These are phyloP conservation scores for Monosporascus ibericus DNA, from an alignment of 2,329 filamentous ascomycete species.

Conservation along the genomic window DNA sequence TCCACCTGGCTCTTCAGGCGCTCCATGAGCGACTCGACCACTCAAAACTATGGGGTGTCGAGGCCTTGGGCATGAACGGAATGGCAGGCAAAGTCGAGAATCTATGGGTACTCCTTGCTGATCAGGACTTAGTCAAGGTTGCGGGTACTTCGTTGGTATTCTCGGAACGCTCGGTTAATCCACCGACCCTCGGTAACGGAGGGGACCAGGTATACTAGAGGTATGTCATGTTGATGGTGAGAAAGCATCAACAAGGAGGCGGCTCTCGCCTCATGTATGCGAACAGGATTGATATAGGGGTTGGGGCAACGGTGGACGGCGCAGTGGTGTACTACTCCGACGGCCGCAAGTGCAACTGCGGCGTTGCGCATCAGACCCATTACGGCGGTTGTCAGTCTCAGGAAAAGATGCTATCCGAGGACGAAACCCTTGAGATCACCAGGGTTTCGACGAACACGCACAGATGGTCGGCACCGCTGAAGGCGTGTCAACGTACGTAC, in stretches of 20 bases:
- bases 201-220: slow-evolving; percentile 6
- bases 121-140: slow-evolving; percentile 28
- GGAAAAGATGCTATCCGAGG: slow-evolving; percentile 17
- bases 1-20: slow-evolving; percentile 13
- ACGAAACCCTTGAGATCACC: slow-evolving; percentile 16
- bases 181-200: slow-evolving; percentile 9
- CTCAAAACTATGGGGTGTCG: slow-evolving; percentile 22
- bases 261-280: slow-evolving; percentile 31
- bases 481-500: not conserved
- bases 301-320: slow-evolving; percentile 38
- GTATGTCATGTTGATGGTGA: slow-evolving; percentile 29
- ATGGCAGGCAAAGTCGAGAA: slow-evolving; percentile 25
- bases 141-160: slow-evolving; percentile 32
- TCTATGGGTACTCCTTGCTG: slow-evolving; percentile 28
- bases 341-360: slow-evolving; percentile 36
- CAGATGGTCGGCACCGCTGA: not conserved
- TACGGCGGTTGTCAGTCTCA: slow-evolving; percentile 26
- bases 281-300: slow-evolving; percentile 36
- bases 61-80: slow-evolving; percentile 34
- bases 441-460: slow-evolving; percentile 23
- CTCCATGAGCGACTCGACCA: slow-evolving; percentile 27
- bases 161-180: slow-evolving; percentile 29
- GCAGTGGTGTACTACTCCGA: slow-evolving; percentile 39
- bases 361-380: slow-evolving; percentile 15
- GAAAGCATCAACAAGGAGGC: slow-evolving; percentile 9